These are phyloP conservation scores for Coemansia sp. DNA, from an alignment of 192 early-diverging fungal species.

Conservation along the genomic window DNA sequence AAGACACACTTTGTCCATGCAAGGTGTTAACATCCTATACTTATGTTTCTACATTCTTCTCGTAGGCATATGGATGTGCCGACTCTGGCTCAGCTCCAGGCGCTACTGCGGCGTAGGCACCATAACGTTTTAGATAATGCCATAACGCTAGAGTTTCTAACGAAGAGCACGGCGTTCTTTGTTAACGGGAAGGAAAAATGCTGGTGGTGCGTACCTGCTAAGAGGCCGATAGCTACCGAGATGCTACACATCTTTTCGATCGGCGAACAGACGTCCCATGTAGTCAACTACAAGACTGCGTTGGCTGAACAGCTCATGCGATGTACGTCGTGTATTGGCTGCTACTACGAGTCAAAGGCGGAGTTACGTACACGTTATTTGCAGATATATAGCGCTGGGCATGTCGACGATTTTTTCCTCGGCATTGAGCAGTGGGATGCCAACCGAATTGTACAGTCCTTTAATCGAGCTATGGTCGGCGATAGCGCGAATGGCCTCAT, in stretches of 20 bases:
- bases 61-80: slow-evolving; percentile 6
- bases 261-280: slow-evolving; percentile 4
- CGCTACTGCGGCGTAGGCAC: slow-evolving; percentile 17
- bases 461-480: slow-evolving; percentile 5
- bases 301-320: slow-evolving; percentile 31
- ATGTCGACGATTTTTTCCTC: slow-evolving; percentile 26
- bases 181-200: slow-evolving; percentile 41
- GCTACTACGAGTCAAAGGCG: slow-evolving; percentile 41
- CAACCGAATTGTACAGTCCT: slow-evolving; percentile 20
- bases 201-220: slow-evolving; percentile 50
- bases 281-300: slow-evolving; percentile 20
- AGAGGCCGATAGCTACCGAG: slow-evolving; percentile 28
- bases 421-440: slow-evolving; percentile 40
- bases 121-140: slow-evolving; percentile 6
- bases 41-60: background rate
- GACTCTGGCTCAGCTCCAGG: slow-evolving; percentile 18
- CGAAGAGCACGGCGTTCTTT: slow-evolving; percentile 34
- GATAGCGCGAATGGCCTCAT: slow-evolving; percentile 12
- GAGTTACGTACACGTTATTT: slow-evolving; percentile 23
- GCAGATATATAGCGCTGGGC: slow-evolving; percentile 16
- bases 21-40: background rate
- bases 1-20: background rate
- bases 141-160: slow-evolving; percentile 20
- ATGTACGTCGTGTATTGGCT: slow-evolving; percentile 43
- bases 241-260: slow-evolving; percentile 55